Percentiles rank a stretch among this genome's conserved stretches.
Conservation (phyloP, 257 asterid genomes). For the Cruciata laevipes region DNA sequence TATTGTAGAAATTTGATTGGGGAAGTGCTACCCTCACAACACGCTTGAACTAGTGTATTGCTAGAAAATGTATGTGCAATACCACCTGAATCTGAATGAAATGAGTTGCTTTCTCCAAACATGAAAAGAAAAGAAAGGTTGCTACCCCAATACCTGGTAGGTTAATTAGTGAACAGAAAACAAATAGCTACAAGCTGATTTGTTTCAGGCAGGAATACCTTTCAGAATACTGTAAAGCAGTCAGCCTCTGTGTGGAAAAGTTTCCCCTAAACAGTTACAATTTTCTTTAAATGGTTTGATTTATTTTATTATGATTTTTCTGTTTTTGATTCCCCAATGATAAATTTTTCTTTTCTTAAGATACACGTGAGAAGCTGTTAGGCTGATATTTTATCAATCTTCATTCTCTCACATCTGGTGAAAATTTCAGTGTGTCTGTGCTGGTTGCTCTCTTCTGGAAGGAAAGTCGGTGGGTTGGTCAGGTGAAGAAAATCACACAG, state of each 20-base stretch:
- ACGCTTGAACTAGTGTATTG: too few relatives aligned
- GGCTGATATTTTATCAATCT: not conserved
- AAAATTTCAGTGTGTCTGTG: conserved; percentile 17
- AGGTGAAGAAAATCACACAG: conserved; percentile 21
- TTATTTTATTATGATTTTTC: not conserved
- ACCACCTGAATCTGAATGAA: not conserved
- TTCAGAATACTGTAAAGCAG: not conserved
- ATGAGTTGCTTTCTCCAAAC: not conserved
- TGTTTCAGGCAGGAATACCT: not conserved
- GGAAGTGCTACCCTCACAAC: too few relatives aligned
- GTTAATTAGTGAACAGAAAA: not conserved
- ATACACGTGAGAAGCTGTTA: not conserved
- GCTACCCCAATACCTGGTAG: not conserved
- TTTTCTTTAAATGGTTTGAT: not conserved
- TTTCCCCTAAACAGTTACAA: not conserved
- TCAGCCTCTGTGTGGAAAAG: not conserved
- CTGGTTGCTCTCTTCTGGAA: conserved; percentile 17
- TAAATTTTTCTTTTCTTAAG: not conserved
- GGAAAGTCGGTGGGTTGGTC: conserved; percentile 19
- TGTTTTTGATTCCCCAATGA: not conserved
- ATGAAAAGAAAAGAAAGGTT: not conserved
- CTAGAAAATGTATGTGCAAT: too few relatives aligned
- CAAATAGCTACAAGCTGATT: not conserved
- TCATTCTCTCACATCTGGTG: not conserved
- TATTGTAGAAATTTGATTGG: not conserved